Evolutionary conservation across 768 basidiomycete genomes (phyloP).

Genomic region (Tephrocybe sp.): DNA sequence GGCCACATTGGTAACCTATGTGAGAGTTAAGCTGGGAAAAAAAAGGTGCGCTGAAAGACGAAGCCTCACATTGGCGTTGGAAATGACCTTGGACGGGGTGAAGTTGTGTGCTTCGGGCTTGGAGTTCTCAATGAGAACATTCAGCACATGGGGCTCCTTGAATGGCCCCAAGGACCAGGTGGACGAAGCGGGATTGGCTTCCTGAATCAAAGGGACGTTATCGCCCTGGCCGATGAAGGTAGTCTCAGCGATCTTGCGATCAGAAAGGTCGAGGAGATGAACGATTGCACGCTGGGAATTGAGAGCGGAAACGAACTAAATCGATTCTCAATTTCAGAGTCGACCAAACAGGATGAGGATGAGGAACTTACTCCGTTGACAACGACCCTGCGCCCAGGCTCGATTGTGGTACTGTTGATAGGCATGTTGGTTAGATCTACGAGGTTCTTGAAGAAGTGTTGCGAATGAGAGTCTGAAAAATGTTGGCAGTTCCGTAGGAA

Average conservation of each 20-base stretch:
- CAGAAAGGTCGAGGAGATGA: not conserved
- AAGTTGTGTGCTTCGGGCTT: not conserved
- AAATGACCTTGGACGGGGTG: slow-evolving; percentile 3
- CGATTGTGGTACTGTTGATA: not conserved
- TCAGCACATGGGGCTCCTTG: not conserved
- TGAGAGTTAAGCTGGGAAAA: not conserved
- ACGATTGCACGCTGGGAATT: slow-evolving; percentile 10
- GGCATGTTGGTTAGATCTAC: slow-evolving; percentile 1
- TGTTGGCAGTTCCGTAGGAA: too few relatives aligned
- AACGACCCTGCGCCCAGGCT: slow-evolving; percentile 5
- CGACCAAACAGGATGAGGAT: too few relatives aligned
- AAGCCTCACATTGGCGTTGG: slow-evolving; percentile 2
- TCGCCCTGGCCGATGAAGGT: slow-evolving; percentile 7
- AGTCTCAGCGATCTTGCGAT: slow-evolving; percentile 1
- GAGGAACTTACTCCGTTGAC: slow-evolving; percentile 5
- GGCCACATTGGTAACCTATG: slow-evolving; percentile 1
- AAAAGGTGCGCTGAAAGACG: not conserved
- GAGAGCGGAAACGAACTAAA: slow-evolving; percentile 1
- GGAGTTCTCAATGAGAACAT: slow-evolving; percentile 3
- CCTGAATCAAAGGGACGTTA: slow-evolving; percentile 2
- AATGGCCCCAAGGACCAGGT: slow-evolving; percentile 11
- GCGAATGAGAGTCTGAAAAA: not conserved
- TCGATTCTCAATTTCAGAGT: not conserved
- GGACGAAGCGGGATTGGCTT: not conserved
- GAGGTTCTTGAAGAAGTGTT: not conserved